These are phyloP conservation scores for Takashimella koratensis DNA, from an alignment of 1,284 basidiomycete species.

Conservation along the genomic window DNA sequence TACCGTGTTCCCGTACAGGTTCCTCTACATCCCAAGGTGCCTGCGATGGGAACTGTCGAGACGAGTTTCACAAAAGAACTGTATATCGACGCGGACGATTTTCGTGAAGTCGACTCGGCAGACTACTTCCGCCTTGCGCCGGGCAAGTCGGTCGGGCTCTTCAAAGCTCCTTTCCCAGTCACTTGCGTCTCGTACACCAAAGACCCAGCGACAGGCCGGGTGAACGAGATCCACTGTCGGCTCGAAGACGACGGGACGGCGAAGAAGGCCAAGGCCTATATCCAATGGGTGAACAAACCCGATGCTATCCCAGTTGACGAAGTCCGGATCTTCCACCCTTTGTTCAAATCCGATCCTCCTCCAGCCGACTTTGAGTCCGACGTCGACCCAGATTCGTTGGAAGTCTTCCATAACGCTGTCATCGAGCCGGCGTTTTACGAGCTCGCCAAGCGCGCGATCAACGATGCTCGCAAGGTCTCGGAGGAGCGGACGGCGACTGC, in stretches of 20 bases:
- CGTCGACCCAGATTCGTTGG: constrained; percentile 75
- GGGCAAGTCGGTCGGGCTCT: constrained; percentile 93
- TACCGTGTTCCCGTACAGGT: constrained; percentile 82
- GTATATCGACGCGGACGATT: constrained; percentile 94
- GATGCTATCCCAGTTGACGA: constrained; percentile 76
- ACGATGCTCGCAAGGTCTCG: constrained; percentile 65
- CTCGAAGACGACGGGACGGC: constrained; percentile 63
- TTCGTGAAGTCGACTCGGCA: constrained; percentile 82
- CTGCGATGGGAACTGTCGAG: constrained; percentile 74
- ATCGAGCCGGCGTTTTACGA: constrained; percentile 87
- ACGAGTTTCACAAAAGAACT: constrained; percentile 86
- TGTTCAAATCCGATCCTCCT: constrained; percentile 94
- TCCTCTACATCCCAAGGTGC: constrained; percentile 90
- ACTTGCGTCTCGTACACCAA: constrained; percentile 86
- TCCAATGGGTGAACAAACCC: constrained; percentile 96
- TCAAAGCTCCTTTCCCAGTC: constrained; percentile 91
- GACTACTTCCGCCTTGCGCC: constrained; percentile 98
- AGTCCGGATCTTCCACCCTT: constrained; percentile 83
- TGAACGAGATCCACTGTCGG: constrained; percentile 73
- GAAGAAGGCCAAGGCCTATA: constrained; percentile 90
- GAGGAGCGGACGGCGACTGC: constrained; percentile 60
- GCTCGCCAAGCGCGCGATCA: constrained; percentile 67
- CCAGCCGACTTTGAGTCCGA: constrained; percentile 78
- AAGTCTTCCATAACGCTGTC: constrained; percentile 73
- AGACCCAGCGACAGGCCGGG: constrained; percentile 65